Evolutionary conservation across 192 early-diverging fungal species (phyloP).

Genomic region (Entomortierella lignicola): DNA sequence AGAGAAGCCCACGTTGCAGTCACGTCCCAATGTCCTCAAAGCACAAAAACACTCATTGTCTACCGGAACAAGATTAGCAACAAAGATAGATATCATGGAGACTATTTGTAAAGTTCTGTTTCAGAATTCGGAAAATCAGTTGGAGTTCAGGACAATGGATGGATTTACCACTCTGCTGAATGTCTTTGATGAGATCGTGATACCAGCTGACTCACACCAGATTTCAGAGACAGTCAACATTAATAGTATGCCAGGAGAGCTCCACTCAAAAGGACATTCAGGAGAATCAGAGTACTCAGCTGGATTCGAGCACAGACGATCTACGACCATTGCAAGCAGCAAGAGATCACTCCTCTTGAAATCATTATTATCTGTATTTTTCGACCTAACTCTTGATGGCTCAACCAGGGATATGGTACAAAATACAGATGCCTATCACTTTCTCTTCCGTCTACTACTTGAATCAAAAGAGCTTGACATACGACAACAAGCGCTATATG

Average conservation of each 20-base stretch:
- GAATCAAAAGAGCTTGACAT: slow-evolving; percentile 53
- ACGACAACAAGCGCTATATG: slow-evolving; percentile 50
- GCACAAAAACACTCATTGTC: slow-evolving; percentile 17
- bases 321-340: neutral
- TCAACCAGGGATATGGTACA: slow-evolving; percentile 50
- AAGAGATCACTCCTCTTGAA: slow-evolving; percentile 36
- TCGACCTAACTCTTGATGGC: slow-evolving; percentile 40
- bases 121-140: slow-evolving; percentile 48
- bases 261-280: neutral
- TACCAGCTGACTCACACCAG: slow-evolving; percentile 8
- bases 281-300: neutral
- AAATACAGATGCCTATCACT: slow-evolving; percentile 49
- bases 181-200: slow-evolving; percentile 52
- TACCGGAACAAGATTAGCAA: slow-evolving; percentile 30
- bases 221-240: neutral
- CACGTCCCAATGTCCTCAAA: slow-evolving; percentile 10
- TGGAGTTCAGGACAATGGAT: slow-evolving; percentile 48
- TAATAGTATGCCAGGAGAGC: neutral
- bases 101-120: slow-evolving; percentile 55
- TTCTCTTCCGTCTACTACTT: slow-evolving; percentile 41
- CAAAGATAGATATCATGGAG: slow-evolving; percentile 57
- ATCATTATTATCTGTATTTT: slow-evolving; percentile 39
- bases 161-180: slow-evolving; percentile 38
- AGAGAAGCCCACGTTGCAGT: slow-evolving; percentile 11
- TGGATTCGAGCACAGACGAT: neutral